phyloP scores from a whole-genome alignment of 805 yeast genomes.

The Metschnikowia gruessii region DNA sequence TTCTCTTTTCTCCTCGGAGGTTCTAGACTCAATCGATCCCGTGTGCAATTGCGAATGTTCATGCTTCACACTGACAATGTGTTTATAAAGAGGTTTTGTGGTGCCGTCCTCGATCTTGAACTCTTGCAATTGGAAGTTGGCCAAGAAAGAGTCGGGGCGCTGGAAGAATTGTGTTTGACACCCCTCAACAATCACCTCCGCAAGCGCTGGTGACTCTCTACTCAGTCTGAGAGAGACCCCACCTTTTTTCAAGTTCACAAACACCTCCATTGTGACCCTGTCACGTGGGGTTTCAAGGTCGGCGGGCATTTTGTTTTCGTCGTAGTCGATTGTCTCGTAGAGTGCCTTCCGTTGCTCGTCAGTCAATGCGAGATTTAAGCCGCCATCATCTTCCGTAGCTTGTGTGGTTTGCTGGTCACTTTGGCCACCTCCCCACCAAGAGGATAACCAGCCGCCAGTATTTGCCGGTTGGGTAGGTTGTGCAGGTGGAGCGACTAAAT shows the following conservation, averaged over 20 bases:
- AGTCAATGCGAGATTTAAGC: slow-evolving; percentile 45
- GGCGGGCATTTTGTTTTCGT: slow-evolving; percentile 54
- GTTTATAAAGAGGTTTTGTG: slow-evolving; percentile 72
- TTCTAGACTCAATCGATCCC: slow-evolving; percentile 10
- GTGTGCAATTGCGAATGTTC: slow-evolving; percentile 40
- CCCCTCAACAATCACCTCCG: slow-evolving; percentile 79
- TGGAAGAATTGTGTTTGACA: slow-evolving; percentile 71
- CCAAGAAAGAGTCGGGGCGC: slow-evolving; percentile 72
- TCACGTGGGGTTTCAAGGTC: slow-evolving; percentile 71
- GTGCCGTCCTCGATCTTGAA: slow-evolving; percentile 88
- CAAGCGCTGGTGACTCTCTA: slow-evolving; percentile 49
- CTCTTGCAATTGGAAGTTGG: slow-evolving; percentile 74
- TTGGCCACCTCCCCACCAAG: slow-evolving; percentile 54
- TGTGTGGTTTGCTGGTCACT: slow-evolving; percentile 27
- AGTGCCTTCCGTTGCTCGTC: slow-evolving; percentile 88
- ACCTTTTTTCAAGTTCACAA: slow-evolving; percentile 71
- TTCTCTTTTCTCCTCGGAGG: slow-evolving; percentile 25
- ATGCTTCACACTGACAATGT: slow-evolving; percentile 80
- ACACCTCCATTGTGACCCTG: slow-evolving; percentile 61
- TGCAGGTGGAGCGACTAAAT: slow-evolving; percentile 22
- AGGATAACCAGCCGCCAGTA: slow-evolving; percentile 60
- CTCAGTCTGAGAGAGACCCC: slow-evolving; percentile 57
- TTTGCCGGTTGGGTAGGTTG: slow-evolving; percentile 17
- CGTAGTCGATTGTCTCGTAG: slow-evolving; percentile 90
- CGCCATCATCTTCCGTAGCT: slow-evolving; percentile 22